Evolutionary conservation across 768 basidiomycete genomes (phyloP).

Genomic region (Mycena amicta): DNA sequence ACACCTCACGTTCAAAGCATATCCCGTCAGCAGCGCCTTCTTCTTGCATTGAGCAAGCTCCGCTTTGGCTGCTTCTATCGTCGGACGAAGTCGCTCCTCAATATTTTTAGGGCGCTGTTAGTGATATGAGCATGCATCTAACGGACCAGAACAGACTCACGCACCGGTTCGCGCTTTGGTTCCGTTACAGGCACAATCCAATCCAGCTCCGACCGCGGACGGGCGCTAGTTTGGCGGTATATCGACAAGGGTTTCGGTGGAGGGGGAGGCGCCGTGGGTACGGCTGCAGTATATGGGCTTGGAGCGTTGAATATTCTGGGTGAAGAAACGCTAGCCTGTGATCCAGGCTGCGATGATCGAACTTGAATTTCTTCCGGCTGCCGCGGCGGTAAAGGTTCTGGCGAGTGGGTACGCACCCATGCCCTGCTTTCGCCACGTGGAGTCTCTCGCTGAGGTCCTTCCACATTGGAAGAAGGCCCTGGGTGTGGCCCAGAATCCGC

Average conservation of each 20-base stretch:
- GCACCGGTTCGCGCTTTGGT: slow-evolving; percentile 20
- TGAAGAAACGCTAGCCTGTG: too few relatives aligned
- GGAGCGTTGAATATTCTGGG: neutral
- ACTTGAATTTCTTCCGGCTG: slow-evolving; percentile 2
- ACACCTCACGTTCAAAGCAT: slow-evolving; percentile 7
- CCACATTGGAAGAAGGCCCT: too few relatives aligned
- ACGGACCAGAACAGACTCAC: slow-evolving; percentile 2
- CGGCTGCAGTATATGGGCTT: neutral
- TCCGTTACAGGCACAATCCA: slow-evolving; percentile 42
- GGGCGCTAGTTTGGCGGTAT: neutral
- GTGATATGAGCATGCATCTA: neutral
- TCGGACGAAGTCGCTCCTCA: slow-evolving; percentile 56
- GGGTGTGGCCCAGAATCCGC: too few relatives aligned
- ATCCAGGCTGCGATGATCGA: neutral
- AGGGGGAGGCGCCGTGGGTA: neutral
- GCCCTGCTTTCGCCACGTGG: too few relatives aligned
- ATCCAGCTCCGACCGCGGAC: slow-evolving; percentile 37
- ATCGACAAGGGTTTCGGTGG: neutral
- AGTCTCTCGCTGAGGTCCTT: too few relatives aligned
- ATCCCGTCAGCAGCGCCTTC: slow-evolving; percentile 38
- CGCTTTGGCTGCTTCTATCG: slow-evolving; percentile 46
- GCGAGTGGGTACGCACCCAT: neutral
- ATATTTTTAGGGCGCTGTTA: slow-evolving; percentile 39
- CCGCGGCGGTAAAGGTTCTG: neutral
- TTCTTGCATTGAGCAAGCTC: slow-evolving; percentile 49